These are phyloP conservation scores for Byssothecium circinans DNA, from an alignment of 2,329 filamentous ascomycete genomes.

Conservation along the genomic window DNA sequence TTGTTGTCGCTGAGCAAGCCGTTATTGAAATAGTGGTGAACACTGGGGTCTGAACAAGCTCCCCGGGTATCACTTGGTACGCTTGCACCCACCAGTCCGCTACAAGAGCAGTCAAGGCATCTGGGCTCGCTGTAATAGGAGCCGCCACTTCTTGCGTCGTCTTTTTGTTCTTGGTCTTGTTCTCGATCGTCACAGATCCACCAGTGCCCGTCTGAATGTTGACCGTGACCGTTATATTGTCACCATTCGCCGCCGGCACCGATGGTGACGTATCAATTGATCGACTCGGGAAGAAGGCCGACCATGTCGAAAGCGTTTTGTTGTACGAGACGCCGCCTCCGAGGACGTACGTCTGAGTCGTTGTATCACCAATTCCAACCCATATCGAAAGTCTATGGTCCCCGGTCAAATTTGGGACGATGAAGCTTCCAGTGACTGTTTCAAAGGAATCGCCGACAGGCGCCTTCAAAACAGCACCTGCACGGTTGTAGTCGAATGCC, in stretches of 20 bases:
- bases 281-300: conserved; percentile 23
- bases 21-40: conserved; percentile 26
- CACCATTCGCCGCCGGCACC: conserved; percentile 21
- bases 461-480: conserved; percentile 28
- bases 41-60: conserved; percentile 23
- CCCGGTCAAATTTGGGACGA: conserved; percentile 22
- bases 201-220: conserved; percentile 9
- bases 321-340: conserved; percentile 26
- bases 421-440: conserved; percentile 27
- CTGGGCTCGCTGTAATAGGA: conserved; percentile 16
- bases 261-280: conserved; percentile 19
- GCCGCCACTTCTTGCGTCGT: conserved; percentile 19
- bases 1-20: conserved; percentile 18
- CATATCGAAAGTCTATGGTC: conserved; percentile 25
- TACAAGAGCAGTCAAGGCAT: conserved; percentile 16
- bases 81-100: conserved; percentile 31
- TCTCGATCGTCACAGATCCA: conserved; percentile 28
- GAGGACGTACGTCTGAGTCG: conserved; percentile 24
- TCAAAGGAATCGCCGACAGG: conserved; percentile 25
- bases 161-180: conserved; percentile 26
- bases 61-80: conserved; percentile 23
- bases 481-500: conserved; percentile 29
- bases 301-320: conserved; percentile 20
- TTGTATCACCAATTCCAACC: conserved; percentile 26
- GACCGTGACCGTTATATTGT: conserved; percentile 24